phyloP scores from a whole-genome alignment of 441 rosid species.

The Syzygium malaccense region DNA sequence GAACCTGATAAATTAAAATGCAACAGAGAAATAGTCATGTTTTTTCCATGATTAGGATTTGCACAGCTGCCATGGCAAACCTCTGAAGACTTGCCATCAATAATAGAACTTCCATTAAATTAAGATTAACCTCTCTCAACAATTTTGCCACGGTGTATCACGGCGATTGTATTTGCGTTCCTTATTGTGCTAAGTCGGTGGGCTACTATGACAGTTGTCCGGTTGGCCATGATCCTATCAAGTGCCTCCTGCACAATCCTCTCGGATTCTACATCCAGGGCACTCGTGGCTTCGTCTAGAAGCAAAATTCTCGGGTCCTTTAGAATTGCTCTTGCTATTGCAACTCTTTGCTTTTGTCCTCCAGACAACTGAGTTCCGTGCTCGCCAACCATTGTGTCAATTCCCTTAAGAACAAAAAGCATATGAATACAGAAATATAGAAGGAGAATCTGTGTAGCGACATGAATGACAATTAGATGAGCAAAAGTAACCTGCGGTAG shows the following conservation, averaged over 20 bases:
- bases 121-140: not conserved
- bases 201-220: not conserved
- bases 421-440: not conserved
- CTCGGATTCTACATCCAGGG: not conserved
- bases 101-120: not conserved
- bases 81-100: not conserved
- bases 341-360: not conserved
- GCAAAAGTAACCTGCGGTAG: not conserved
- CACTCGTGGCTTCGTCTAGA: not conserved
- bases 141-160: not conserved
- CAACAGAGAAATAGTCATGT: not conserved
- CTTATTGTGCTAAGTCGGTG: not conserved
- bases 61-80: not conserved
- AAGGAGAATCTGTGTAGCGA: not conserved
- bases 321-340: not conserved
- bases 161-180: not conserved
- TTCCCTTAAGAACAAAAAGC: not conserved
- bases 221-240: not conserved
- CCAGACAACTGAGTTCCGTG: not conserved
- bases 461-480: not conserved
- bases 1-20: not conserved
- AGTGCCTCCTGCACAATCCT: not conserved
- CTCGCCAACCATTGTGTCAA: not conserved
- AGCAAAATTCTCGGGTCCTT: not conserved
- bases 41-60: not conserved